These are phyloP conservation scores for Fusarium sp. DNA, from an alignment of 2,329 filamentous ascomycete genomes.

Conservation along the genomic window DNA sequence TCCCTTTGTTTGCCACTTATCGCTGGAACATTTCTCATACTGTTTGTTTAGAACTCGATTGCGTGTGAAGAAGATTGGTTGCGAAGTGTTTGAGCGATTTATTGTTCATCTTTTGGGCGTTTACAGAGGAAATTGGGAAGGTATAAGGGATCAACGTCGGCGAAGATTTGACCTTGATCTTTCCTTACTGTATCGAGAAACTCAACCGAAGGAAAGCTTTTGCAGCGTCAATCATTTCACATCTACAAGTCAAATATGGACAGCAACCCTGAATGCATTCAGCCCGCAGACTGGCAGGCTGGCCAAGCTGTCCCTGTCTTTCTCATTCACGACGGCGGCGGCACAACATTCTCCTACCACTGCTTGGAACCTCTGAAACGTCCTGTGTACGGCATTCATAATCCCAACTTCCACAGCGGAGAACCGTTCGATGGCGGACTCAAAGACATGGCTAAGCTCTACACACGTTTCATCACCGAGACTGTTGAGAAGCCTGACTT, in stretches of 20 bases:
- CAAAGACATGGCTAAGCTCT: slow-evolving; percentile 65
- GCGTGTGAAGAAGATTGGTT: neutral
- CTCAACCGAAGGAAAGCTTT: neutral
- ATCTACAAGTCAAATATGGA: slow-evolving; percentile 30
- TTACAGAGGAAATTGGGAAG: slow-evolving; percentile 1
- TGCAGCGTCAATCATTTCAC: neutral
- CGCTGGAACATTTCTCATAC: neutral
- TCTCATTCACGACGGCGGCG: slow-evolving; percentile 71
- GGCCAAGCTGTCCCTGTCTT: slow-evolving; percentile 59
- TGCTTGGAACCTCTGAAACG: slow-evolving; percentile 63
- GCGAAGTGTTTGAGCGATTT: slow-evolving; percentile 34
- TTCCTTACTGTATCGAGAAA: neutral
- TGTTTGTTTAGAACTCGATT: neutral
- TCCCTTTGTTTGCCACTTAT: neutral
- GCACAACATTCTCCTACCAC: slow-evolving; percentile 69
- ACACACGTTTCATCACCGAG: slow-evolving; percentile 59
- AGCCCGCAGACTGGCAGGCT: slow-evolving; percentile 50
- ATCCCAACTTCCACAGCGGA: slow-evolving; percentile 63
- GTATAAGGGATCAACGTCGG: neutral
- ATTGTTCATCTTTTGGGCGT: slow-evolving; percentile 15
- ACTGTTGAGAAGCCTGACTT: slow-evolving; percentile 50
- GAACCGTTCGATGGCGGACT: slow-evolving; percentile 64
- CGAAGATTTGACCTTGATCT: neutral
- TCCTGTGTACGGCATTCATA: slow-evolving; percentile 65
- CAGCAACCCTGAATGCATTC: slow-evolving; percentile 50